Evolutionary conservation across 768 basidiomycete species (phyloP).

Genomic region (Auricularia auricula-judae): DNA sequence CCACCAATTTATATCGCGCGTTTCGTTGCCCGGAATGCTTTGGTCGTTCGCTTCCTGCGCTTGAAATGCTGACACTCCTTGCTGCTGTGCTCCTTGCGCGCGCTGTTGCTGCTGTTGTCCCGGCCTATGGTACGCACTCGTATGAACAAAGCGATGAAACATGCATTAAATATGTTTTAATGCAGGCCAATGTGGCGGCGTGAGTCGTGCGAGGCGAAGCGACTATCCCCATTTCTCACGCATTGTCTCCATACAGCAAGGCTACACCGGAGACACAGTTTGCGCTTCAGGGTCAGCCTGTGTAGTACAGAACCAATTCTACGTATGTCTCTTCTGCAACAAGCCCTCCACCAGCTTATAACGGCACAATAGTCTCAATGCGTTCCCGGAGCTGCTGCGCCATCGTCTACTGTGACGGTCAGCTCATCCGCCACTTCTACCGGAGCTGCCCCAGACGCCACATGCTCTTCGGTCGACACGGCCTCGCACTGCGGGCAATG

Average conservation of each 20-base stretch:
- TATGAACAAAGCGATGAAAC: not conserved
- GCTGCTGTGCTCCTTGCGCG: not conserved
- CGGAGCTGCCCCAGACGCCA: not conserved
- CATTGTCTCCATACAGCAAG: not conserved
- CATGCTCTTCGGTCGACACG: not conserved
- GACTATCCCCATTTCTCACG: not conserved
- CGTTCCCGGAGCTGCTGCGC: not conserved
- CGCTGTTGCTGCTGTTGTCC: not conserved
- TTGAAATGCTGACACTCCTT: not conserved
- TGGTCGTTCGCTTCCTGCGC: no score
- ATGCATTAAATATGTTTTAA: not conserved
- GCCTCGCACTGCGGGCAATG: slow-evolving; percentile 36
- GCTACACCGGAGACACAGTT: not conserved
- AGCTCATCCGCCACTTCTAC: not conserved
- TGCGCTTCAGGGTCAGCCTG: not conserved
- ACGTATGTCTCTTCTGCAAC: not conserved
- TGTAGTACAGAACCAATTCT: not conserved
- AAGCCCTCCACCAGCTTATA: not conserved
- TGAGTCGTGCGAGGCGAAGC: not conserved
- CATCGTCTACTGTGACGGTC: not conserved
- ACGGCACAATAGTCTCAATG: not conserved
- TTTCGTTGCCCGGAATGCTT: no score
- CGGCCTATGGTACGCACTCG: not conserved
- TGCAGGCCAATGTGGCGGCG: not conserved
- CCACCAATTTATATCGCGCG: no score